Evolutionary conservation across 192 early-diverging fungal genomes (phyloP).

Genomic region (Allomyces arbusculus): DNA sequence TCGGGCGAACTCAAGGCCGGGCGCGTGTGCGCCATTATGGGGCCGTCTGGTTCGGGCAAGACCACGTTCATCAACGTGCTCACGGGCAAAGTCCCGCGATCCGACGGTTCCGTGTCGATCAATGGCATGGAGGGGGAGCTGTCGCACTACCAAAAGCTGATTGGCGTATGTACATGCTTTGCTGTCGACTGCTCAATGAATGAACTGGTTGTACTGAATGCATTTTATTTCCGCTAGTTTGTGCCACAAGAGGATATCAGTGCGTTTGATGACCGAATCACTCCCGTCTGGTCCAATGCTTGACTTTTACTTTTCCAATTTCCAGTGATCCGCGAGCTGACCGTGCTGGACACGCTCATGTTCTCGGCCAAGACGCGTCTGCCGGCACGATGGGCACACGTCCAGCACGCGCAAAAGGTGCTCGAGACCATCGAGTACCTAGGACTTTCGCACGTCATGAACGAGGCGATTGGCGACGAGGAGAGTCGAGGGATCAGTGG

Average conservation of each 20-base stretch:
- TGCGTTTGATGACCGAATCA: neutral
- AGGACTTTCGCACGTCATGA: conserved; percentile 49
- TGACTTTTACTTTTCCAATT: too few species aligned
- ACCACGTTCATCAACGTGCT: conserved; percentile 56
- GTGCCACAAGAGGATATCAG: neutral
- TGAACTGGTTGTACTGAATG: too few species aligned
- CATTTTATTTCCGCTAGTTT: too few species aligned
- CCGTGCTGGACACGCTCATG: conserved; percentile 49
- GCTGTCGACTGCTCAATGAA: too few species aligned
- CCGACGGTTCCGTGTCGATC: conserved; percentile 10
- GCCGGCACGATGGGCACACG: conserved; percentile 34
- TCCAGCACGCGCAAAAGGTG: conserved; percentile 48
- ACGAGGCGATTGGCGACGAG: conserved; percentile 49
- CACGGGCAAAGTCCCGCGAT: conserved; percentile 38
- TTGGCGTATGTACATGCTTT: conserved; percentile 4
- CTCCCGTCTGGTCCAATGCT: too few species aligned
- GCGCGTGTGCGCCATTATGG: conserved; percentile 4
- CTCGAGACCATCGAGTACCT: conserved; percentile 54
- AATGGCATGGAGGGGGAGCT: conserved; percentile 43
- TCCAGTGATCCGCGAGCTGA: conserved; percentile 2
- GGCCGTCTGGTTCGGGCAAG: conserved; percentile 46
- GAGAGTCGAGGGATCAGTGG: conserved; percentile 62
- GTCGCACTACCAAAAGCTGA: conserved; percentile 40
- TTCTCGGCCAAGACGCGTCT: conserved; percentile 59
- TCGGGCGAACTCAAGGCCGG: neutral